Evolutionary conservation across 495 filamentous ascomycete genomes (phyloP), one percentile per base, ranked within the genome.

Genomic region (Hypoxylon perforatum): DNA sequence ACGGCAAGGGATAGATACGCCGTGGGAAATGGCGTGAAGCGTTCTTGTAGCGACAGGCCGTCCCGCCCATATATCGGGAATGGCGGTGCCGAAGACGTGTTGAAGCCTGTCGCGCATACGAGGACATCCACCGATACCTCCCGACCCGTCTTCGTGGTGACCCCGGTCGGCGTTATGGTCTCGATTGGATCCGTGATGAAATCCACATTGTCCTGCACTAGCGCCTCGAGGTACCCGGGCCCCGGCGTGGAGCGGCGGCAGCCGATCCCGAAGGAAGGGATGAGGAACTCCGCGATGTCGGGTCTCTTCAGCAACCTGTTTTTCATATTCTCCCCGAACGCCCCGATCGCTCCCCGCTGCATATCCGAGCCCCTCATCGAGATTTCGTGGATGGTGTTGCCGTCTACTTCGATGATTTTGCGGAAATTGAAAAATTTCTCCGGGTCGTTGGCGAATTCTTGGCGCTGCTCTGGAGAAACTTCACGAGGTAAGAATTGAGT

Each of bases 241-340:
- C 90, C 90, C 0, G 90, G 89, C 0, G 90, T 92, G 0, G 89
- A 79, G n/a, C 90, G 86, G 22, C 89, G 85, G 63, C 90, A 93
- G 57, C 88, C 86, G 0, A 89, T 85, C 0, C 85, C 80, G 71
- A 91, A 92, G 36, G 85, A 80, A 0, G 90, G 90, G 61, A 82
- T 76, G 15, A 82, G 63, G 19, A 66, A 71, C 1, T 69, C 51
- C 17, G 73, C 52, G 36, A 82, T 75, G 38, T 79, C 76, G 8
- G 80, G 79, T 15, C 72, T 75, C 44, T 57, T 25, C 7, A 70
- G 33, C 10, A 82, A 74, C 3, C 69, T 70, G 18, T 65, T 35
- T 18, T 67, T 53, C 80, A 82, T 82, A n/a, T 57, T 56, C 1
- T 22, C 19, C 19, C 66, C 51, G 54, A 76, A 80, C 6, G 56